These are phyloP conservation scores for Magnolia sinica DNA, from an alignment of 164 flowering plant species.

Conservation along the genomic window DNA sequence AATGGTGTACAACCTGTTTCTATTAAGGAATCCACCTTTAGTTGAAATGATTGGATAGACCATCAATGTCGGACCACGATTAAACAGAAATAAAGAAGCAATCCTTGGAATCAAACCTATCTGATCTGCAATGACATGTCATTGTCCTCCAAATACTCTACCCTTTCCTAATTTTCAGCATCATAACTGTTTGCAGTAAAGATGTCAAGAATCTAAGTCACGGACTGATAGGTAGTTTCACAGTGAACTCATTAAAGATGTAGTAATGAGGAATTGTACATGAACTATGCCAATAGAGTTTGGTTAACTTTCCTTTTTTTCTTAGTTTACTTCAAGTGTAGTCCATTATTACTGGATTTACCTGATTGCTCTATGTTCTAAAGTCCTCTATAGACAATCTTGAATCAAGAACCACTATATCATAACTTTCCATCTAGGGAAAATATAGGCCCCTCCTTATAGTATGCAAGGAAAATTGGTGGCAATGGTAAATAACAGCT, in stretches of 20 bases:
- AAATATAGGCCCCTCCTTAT: neutral
- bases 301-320: neutral
- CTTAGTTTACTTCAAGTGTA: neutral
- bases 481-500: neutral
- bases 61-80: neutral
- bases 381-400: conserved; percentile 8
- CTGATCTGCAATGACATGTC: conserved; percentile 10
- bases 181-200: neutral
- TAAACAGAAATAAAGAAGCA: neutral
- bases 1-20: conserved; percentile 14
- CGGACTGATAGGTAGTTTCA: neutral
- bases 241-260: neutral
- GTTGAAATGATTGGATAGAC: neutral
- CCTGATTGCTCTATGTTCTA: conserved; percentile 10
- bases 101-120: conserved; percentile 10
- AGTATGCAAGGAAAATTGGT: neutral
- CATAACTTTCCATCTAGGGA: conserved; percentile 2
- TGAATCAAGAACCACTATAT: neutral
- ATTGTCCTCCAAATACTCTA: conserved; percentile 1
- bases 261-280: neutral
- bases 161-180: neutral
- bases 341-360: neutral
- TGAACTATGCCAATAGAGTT: neutral
- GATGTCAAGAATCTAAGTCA: conserved; percentile 7
- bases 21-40: conserved; percentile 1